phyloP scores from a whole-genome alignment of 164 flowering plant genomes.

The Euptelea pleiosperma region DNA sequence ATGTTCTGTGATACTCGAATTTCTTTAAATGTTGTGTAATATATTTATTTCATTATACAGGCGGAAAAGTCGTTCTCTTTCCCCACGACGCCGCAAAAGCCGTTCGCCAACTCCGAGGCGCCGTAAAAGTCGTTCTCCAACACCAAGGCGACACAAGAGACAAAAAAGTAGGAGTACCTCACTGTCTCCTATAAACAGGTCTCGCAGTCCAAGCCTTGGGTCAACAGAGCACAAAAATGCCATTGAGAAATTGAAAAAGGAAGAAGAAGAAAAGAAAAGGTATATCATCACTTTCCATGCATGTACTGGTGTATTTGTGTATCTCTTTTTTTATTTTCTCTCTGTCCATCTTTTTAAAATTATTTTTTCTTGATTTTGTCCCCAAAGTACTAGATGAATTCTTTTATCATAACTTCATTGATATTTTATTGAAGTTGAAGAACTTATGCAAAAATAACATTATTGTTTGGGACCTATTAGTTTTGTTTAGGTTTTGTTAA shows the following conservation, averaged over 20 bases:
- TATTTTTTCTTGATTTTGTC: not conserved
- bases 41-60: slow-evolving; percentile 36
- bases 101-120: slow-evolving; percentile 69
- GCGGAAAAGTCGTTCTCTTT: slow-evolving; percentile 68
- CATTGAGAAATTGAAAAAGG: slow-evolving; percentile 55
- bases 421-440: too few relatives aligned
- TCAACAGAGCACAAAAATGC: slow-evolving; percentile 54
- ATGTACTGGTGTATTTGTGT: not conserved
- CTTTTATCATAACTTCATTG: too few relatives aligned
- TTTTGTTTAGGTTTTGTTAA: too few relatives aligned
- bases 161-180: slow-evolving; percentile 71
- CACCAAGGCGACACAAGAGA: slow-evolving; percentile 64
- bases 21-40: slow-evolving; percentile 1
- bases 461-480: too few relatives aligned
- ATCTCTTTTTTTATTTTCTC: not conserved
- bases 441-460: too few relatives aligned
- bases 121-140: slow-evolving; percentile 74
- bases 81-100: slow-evolving; percentile 65
- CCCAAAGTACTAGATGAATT: too few relatives aligned
- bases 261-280: slow-evolving; percentile 95
- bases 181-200: slow-evolving; percentile 53
- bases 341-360: too few relatives aligned
- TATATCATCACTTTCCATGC: slow-evolving; percentile 23
- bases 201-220: slow-evolving; percentile 62
- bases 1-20: not conserved